Conservation (phyloP, 768 basidiomycete genomes). For the Russula lepida region DNA sequence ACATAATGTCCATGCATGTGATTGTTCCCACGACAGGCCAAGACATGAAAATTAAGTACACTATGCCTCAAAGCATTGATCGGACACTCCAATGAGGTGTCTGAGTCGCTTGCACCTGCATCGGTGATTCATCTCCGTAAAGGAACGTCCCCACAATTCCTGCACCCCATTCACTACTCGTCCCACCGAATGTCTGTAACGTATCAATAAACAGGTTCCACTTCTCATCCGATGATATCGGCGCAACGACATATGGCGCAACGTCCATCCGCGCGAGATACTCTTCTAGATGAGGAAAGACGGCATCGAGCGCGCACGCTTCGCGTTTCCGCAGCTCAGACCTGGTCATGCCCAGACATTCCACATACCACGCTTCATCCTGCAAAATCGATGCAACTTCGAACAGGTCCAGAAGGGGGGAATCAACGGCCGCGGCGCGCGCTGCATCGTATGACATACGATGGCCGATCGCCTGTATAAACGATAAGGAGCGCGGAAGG, state of each 20-base stretch:
- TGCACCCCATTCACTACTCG: background rate
- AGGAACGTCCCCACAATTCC: background rate
- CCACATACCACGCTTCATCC: slow-evolving; percentile 54
- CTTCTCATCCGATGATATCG: slow-evolving; percentile 20
- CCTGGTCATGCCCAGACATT: slow-evolving; percentile 42
- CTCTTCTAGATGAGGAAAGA: slow-evolving; percentile 21
- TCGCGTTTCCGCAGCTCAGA: slow-evolving; percentile 33
- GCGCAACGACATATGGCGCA: slow-evolving; percentile 15
- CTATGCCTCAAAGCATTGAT: slow-evolving; percentile 9
- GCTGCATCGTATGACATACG: slow-evolving; percentile 53
- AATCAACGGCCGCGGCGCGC: slow-evolving; percentile 35
- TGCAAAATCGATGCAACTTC: slow-evolving; percentile 43
- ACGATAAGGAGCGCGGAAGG: slow-evolving; percentile 45
- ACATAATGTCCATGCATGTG: no score
- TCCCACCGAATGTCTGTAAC: background rate
- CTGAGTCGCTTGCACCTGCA: background rate
- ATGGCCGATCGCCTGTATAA: slow-evolving; percentile 57
- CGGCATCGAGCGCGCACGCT: slow-evolving; percentile 21
- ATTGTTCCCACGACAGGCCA: no score
- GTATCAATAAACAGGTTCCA: slow-evolving; percentile 13
- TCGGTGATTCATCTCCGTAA: background rate
- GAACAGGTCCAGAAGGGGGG: slow-evolving; percentile 47
- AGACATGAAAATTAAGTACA: no score
- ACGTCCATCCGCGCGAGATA: slow-evolving; percentile 15
- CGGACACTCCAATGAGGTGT: background rate